phyloP scores from a whole-genome alignment of 1,284 basidiomycete species.

The Volvariella surrecta region DNA sequence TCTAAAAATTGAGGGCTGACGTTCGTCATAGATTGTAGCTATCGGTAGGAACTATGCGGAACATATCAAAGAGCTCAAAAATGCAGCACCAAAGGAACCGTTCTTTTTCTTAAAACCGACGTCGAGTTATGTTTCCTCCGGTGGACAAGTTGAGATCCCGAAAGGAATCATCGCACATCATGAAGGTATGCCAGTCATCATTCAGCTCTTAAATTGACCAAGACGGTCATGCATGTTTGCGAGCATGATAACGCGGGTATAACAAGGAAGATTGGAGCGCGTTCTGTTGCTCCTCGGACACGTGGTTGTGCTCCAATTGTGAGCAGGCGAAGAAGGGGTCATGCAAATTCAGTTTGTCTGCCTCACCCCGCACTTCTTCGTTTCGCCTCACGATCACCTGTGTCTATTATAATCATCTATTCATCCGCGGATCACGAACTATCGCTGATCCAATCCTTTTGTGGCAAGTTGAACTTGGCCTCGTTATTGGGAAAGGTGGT shows the following conservation, averaged over 20 bases:
- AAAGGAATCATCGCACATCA: constrained; percentile 80
- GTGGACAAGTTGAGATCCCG: constrained; percentile 82
- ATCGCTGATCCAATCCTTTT: not conserved
- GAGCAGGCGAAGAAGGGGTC: too few relatives aligned
- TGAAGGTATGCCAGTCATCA: constrained; percentile 58
- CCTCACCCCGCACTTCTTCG: too few relatives aligned
- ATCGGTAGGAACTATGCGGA: constrained; percentile 83
- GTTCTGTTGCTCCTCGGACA: too few relatives aligned
- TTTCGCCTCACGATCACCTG: not conserved
- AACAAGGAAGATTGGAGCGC: too few relatives aligned
- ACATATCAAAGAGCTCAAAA: constrained; percentile 89
- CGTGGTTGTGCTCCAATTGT: too few relatives aligned
- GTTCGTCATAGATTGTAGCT: constrained; percentile 63
- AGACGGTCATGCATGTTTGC: too few relatives aligned
- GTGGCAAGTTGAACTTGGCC: constrained; percentile 85
- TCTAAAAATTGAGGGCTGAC: too few relatives aligned
- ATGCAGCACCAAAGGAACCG: constrained; percentile 86
- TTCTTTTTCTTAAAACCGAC: constrained; percentile 99
- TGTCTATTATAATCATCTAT: too few relatives aligned
- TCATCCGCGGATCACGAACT: too few relatives aligned
- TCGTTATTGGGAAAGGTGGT: constrained; percentile 86
- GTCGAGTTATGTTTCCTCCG: constrained; percentile 75
- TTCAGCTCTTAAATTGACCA: constrained; percentile 1
- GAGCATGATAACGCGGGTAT: too few relatives aligned
- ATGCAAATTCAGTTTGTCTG: too few relatives aligned